Evolutionary conservation across 306 rosid species (phyloP).

Genomic region (Dryas alaskensis): DNA sequence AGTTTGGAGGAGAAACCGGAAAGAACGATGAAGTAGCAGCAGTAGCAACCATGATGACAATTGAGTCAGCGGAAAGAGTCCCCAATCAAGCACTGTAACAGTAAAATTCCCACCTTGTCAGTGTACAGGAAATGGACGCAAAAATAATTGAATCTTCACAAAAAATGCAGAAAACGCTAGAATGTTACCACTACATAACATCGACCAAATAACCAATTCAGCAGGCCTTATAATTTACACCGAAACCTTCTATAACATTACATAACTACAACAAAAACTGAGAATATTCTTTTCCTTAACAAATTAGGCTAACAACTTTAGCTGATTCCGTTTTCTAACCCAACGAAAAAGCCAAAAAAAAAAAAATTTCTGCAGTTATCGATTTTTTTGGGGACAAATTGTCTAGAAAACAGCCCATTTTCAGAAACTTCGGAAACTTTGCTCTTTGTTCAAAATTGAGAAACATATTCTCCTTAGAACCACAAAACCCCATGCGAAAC

Average conservation of each 20-base stretch:
- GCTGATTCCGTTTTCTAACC: no score
- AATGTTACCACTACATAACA: not conserved
- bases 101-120: slow-evolving; percentile 10
- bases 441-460: not conserved
- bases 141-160: not conserved
- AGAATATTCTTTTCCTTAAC: not conserved
- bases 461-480: not conserved
- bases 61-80: slow-evolving; percentile 21
- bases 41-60: slow-evolving; percentile 84
- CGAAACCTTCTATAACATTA: not conserved
- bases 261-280: slow-evolving; percentile 1
- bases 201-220: not conserved
- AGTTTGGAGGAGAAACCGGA: slow-evolving; percentile 57
- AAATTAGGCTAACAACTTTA: not conserved
- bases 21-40: slow-evolving; percentile 72
- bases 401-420: not conserved
- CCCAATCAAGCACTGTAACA: slow-evolving; percentile 24
- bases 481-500: not conserved
- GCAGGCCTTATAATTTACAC: not conserved
- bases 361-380: not conserved
- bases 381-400: not conserved
- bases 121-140: not conserved
- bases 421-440: not conserved
- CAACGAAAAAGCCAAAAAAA: not conserved
- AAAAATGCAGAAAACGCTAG: not conserved